phyloP scores from a whole-genome alignment of 352 stramenopile genomes.

The Phytophthora hybrid region DNA sequence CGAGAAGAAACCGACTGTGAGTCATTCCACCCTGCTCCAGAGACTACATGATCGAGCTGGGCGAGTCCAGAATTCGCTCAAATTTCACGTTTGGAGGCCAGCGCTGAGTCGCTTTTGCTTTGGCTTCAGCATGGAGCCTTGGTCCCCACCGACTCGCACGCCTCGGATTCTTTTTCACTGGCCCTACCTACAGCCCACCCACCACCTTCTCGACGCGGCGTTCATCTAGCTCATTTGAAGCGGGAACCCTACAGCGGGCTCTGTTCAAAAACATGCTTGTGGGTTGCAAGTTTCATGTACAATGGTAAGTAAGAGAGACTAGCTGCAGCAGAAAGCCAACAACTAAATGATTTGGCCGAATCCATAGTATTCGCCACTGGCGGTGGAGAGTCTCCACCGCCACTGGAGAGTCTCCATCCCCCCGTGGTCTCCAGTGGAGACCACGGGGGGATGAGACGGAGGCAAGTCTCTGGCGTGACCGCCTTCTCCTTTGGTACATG shows the following conservation, averaged over 20 bases:
- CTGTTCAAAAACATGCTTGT: not conserved
- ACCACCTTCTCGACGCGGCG: not conserved
- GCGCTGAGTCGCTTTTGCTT: not conserved
- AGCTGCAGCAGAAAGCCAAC: not conserved
- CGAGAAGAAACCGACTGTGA: constrained; percentile 3
- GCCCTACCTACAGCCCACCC: not conserved
- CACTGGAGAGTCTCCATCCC: no score
- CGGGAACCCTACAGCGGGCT: constrained; percentile 11
- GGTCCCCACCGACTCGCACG: not conserved
- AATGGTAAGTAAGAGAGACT: not conserved
- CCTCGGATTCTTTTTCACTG: constrained; percentile 2
- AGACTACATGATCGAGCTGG: not conserved
- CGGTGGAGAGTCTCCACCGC: no score
- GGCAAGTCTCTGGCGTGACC: constrained; percentile 8
- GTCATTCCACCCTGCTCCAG: not conserved
- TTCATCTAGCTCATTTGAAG: constrained; percentile 8
- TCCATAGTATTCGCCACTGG: not conserved
- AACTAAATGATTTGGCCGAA: not conserved
- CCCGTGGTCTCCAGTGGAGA: constrained; percentile 1
- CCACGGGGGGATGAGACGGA: constrained; percentile 15
- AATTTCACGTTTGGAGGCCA: not conserved
- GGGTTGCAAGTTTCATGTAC: not conserved
- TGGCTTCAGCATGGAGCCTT: not conserved
- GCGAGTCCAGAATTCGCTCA: not conserved
- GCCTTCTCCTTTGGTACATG: constrained; percentile 1